Evolutionary conservation across 495 filamentous ascomycete genomes (phyloP).

Genomic region (Neurospora sp.): DNA sequence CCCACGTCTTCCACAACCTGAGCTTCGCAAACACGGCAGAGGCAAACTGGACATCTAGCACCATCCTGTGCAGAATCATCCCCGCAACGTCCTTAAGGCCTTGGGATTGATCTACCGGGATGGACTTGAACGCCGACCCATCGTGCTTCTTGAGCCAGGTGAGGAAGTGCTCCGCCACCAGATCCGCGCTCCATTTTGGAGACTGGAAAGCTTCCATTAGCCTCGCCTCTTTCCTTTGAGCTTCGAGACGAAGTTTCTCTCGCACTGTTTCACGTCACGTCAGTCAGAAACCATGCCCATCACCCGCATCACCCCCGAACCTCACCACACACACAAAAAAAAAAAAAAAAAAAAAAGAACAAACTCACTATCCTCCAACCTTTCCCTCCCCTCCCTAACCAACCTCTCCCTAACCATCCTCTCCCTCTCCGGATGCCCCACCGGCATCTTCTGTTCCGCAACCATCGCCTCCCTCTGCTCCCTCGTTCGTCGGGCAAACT

Average conservation of each 20-base stretch:
- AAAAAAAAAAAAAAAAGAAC: neutral
- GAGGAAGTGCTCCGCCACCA: constrained; percentile 40
- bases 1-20: constrained; percentile 49
- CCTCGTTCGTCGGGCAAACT: constrained; percentile 22
- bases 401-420: constrained; percentile 25
- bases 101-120: constrained; percentile 6
- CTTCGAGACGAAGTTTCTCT: constrained; percentile 22
- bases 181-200: constrained; percentile 42
- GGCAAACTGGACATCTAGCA: constrained; percentile 38
- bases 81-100: constrained; percentile 35
- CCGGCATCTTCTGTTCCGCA: constrained; percentile 36
- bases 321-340: neutral
- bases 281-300: too few relatives aligned
- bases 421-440: constrained; percentile 28
- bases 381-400: constrained; percentile 27
- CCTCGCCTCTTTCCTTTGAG: constrained; percentile 34
- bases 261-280: constrained; percentile 17
- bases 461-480: constrained; percentile 33
- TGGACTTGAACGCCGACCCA: constrained; percentile 1
- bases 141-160: constrained; percentile 34
- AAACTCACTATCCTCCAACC: constrained; percentile 32
- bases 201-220: constrained; percentile 46
- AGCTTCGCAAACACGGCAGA: constrained; percentile 37
- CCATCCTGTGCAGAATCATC: constrained; percentile 43
- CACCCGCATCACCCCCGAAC: neutral